Evolutionary conservation across 2,329 filamentous ascomycete genomes (phyloP), one percentile per base, ranked within the genome.

Genomic region (Aspergillus ochraceoroseus): DNA sequence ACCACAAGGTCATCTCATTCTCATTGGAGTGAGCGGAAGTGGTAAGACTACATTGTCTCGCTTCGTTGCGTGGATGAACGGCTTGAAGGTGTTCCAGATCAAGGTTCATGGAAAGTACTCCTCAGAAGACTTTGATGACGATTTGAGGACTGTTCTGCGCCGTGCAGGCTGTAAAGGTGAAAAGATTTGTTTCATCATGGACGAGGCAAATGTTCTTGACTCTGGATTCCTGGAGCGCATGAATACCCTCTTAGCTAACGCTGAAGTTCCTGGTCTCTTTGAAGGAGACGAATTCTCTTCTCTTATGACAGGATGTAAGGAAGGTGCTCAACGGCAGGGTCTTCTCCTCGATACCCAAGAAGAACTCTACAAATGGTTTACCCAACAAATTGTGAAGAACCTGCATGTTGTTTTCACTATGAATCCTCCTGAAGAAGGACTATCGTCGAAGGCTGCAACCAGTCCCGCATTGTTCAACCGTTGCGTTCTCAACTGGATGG

Each of bases 311-410:
- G 88, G 89, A 40, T 98, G 94, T 73, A 96, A 95, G 65, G 92
- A 99, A 70, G 94, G 92, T 44, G 90, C 92, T 13, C 92, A 98
- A 64, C 83, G 89, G 47, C 92, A 98, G 70, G 92, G 92, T 32
- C 75, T 96, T 43, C 80, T 96, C 44, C 78, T 98, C 1, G 92
- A 99, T 68, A 96, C 92, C 1, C 89, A 95, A 54, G 94, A 99
- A 70, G 92, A 99, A 66, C 74, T 98, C n/a, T 98, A 98, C 76
- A 96, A 96, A 70, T 99, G 92, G 92, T 99, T 99, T 70, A 98
- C 94, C 0, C 87, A 94, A 57, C 92, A 99, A 65, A 96, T 99
- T 57, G 86, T 98, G 63, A 95, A 95, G 73, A 99, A 99, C 60
- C 71, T 99, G 27, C 92, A 99, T 58, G 92, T 99, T 32, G 92